Base-by-base conservation (phyloP, 2,329 filamentous ascomycete species). In the Arthrobotrys entomopaga region DNA sequence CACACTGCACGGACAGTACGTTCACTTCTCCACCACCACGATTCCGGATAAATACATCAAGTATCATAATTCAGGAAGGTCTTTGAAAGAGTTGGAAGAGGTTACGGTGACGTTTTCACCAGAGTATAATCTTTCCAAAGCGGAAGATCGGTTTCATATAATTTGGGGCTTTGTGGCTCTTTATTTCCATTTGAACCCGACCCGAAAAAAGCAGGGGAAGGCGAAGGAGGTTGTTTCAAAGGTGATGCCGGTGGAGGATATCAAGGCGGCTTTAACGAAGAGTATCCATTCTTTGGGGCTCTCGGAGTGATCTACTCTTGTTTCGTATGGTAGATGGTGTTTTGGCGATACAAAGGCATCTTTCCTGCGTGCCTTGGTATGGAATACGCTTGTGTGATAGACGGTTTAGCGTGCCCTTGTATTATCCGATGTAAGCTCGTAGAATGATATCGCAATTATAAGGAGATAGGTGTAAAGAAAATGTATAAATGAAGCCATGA, bases 1-100 rank as follows among this genome's bases (percentile, higher is more conserved):
- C 19, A 74, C 70, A 10, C n/a, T 74, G 16, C 70, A 74, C 24
- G 70, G 70, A 16, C 70, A 74, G 43, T 74, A 74, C 26, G 63
- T 74, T 7, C 70, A 74, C 48, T 74, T 74, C 15, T 74, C 70
- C 16, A 53, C 20, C 10, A 22, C 52, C 7, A 38, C 46, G 1
- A 74, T 74, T 11, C 63, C 70, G 15, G 63, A 74, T 7, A 52
- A 63, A 20, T 74, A 74, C 13, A 74, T 74, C 70, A 67, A 63
- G 34, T 48, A 64, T 22, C 70, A 74, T 20, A 74, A 74, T 20
- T 53, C 57, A 11, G 70, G 70, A 15, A 67, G 65, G 19, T 15
- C 63, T 15, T 19, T 74, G 4, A 67, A 64, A 22, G 56, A 67
- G 3, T 52, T 74, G n/a, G 70, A 60, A 6, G 63, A 67, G 15